Conservation (phyloP, 371 early-diverging fungal genomes). For the Fennellomyces sp. region DNA sequence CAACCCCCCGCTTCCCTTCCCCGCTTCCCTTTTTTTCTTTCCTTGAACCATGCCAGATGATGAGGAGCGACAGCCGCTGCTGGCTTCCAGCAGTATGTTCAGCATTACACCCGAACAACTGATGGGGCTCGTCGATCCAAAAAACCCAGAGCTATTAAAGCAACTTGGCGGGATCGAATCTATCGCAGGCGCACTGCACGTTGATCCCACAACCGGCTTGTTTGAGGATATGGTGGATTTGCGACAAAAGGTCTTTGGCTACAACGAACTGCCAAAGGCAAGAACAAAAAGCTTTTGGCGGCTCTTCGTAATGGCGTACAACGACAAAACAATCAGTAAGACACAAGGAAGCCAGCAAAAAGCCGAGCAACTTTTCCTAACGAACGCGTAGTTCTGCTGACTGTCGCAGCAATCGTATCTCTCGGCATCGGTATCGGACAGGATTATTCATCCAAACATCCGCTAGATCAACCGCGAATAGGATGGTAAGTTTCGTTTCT, state of each 20-base stretch:
- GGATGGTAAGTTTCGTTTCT: constrained; percentile 67
- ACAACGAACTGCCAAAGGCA: constrained; percentile 68
- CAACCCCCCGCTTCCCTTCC: not conserved
- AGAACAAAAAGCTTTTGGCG: constrained; percentile 59
- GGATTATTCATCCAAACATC: constrained; percentile 62
- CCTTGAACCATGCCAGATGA: constrained; percentile 4
- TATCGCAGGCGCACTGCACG: constrained; percentile 63
- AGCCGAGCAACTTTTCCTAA: not conserved
- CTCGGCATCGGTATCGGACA: constrained; percentile 78
- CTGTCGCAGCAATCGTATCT: constrained; percentile 79
- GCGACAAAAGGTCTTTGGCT: constrained; percentile 74
- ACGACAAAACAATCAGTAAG: constrained; percentile 70
- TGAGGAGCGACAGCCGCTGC: constrained; percentile 13
- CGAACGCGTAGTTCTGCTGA: constrained; percentile 52
- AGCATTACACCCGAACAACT: constrained; percentile 52
- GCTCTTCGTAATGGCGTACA: constrained; percentile 66
- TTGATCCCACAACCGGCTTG: constrained; percentile 69
- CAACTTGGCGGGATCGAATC: constrained; percentile 69
- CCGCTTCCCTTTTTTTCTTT: not conserved
- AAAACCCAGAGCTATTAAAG: constrained; percentile 60
- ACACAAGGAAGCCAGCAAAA: constrained; percentile 7
- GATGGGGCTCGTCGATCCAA: constrained; percentile 68
- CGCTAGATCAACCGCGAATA: constrained; percentile 59
- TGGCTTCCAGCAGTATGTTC: constrained; percentile 42
- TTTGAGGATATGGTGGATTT: constrained; percentile 27